phyloP scores from a whole-genome alignment of 2,329 filamentous ascomycete species.

The Fusarium fracticaudum region DNA sequence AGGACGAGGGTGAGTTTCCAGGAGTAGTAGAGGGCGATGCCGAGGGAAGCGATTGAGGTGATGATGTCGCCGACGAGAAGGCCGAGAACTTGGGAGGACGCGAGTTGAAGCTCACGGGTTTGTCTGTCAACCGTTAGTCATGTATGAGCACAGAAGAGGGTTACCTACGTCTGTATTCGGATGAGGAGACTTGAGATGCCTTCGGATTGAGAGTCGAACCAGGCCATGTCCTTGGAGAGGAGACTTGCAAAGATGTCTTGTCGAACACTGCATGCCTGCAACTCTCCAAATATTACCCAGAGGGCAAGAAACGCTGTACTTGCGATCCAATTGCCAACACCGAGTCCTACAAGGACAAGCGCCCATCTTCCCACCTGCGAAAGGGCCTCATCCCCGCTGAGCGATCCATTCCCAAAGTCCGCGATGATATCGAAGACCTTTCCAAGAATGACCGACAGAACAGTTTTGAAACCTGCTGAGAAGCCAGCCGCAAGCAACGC shows the following conservation, averaged over 20 bases:
- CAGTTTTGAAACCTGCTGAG: conserved; percentile 71
- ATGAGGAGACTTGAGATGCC: conserved; percentile 78
- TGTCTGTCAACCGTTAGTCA: conserved; percentile 63
- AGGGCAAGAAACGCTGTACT: conserved; percentile 72
- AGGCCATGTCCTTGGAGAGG: conserved; percentile 77
- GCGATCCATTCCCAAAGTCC: conserved; percentile 66
- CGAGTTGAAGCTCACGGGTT: conserved; percentile 81
- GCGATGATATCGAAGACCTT: conserved; percentile 78
- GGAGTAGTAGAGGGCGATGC: conserved; percentile 79
- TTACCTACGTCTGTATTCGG: conserved; percentile 75
- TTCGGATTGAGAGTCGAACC: conserved; percentile 80
- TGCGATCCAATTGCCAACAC: conserved; percentile 71
- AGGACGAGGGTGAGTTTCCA: conserved; percentile 88
- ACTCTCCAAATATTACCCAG: conserved; percentile 83
- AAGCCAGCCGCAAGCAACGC: conserved; percentile 66
- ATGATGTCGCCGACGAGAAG: conserved; percentile 71
- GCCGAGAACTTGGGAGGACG: conserved; percentile 82
- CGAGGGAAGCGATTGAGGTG: conserved; percentile 72
- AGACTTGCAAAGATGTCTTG: conserved; percentile 73
- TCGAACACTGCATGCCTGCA: conserved; percentile 76
- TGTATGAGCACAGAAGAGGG: rapidly evolving
- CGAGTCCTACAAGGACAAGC: conserved; percentile 70
- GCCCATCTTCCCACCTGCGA: conserved; percentile 67
- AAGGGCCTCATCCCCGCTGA: conserved; percentile 62
- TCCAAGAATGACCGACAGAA: conserved; percentile 76